Percentiles rank a stretch among this genome's conserved stretches.
Evolutionary conservation across 2,329 filamentous ascomycete species (phyloP).

Genomic region (Talaromyces albobiverticillius): DNA sequence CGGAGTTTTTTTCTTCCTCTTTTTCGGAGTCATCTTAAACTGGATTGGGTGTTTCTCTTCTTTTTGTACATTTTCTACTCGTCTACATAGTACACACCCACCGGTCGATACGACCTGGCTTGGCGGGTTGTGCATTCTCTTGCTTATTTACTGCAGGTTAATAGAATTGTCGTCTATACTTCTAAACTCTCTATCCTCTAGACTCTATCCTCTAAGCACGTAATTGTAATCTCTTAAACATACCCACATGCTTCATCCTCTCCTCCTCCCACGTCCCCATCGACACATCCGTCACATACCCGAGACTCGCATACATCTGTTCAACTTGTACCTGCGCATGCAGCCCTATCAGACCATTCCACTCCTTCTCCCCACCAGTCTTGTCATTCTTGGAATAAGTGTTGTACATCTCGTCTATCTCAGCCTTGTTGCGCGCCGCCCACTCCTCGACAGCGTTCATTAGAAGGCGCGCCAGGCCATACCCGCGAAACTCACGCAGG

Average conservation of each 20-base stretch:
- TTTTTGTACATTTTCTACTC: constrained; percentile 2
- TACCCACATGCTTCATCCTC: constrained; percentile 79
- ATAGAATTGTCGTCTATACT: neutral
- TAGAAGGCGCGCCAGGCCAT: constrained; percentile 63
- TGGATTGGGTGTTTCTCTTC: neutral
- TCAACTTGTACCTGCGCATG: constrained; percentile 72
- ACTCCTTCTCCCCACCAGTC: constrained; percentile 47
- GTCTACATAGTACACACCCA: neutral
- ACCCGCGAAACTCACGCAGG: constrained; percentile 61
- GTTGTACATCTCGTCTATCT: constrained; percentile 36
- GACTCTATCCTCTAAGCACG: too few relatives aligned
- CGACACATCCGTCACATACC: constrained; percentile 69
- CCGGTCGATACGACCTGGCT: neutral
- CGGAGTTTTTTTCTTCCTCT: neutral
- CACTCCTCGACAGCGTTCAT: constrained; percentile 68
- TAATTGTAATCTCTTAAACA: too few relatives aligned
- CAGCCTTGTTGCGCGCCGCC: constrained; percentile 59
- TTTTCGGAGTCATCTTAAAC: neutral
- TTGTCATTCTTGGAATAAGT: too few relatives aligned
- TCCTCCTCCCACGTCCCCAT: constrained; percentile 81
- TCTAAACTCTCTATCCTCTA: too few relatives aligned
- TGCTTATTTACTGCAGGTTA: neutral
- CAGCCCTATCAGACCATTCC: constrained; percentile 72
- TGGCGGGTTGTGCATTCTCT: neutral
- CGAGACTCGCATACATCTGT: constrained; percentile 65